These are phyloP conservation scores for Rhynchosporium agropyri DNA, from an alignment of 2,329 filamentous ascomycete species.

Conservation along the genomic window DNA sequence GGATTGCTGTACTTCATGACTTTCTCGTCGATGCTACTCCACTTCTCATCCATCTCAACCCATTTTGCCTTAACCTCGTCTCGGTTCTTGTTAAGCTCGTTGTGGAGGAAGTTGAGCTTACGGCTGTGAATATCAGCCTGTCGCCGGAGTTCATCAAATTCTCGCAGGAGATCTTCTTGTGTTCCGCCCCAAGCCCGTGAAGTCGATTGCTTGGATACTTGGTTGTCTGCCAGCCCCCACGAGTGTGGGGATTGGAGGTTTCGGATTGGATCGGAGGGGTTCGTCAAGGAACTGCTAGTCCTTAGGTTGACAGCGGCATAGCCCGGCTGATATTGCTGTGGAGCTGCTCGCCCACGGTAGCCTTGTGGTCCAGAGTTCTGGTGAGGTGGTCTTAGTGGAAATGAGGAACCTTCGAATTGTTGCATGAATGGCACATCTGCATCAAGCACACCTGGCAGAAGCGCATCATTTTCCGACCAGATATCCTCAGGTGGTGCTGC, in stretches of 20 bases:
- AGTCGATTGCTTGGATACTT: background rate
- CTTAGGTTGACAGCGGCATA: background rate
- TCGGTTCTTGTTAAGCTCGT: background rate
- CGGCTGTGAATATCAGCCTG: background rate
- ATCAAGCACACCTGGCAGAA: background rate
- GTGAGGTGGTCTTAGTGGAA: background rate
- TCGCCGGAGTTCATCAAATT: background rate
- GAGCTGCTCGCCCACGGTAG: background rate
- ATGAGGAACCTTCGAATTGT: slow-evolving; percentile 2
- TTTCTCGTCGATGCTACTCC: background rate
- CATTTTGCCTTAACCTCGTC: background rate
- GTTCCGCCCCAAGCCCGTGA: background rate
- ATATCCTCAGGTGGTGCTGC: background rate
- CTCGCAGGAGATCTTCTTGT: background rate
- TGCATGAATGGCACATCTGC: background rate
- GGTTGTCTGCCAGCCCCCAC: background rate
- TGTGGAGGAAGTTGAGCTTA: background rate
- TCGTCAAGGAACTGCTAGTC: background rate
- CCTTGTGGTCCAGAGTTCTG: background rate
- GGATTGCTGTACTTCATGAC: background rate
- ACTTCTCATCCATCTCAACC: background rate
- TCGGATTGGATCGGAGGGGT: background rate
- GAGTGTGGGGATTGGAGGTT: background rate
- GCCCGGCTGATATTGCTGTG: background rate
- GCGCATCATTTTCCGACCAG: background rate